Percentiles rank a stretch among this genome's conserved stretches.
Conservation (phyloP, 2,329 filamentous ascomycete species). For the Neonectria hederae region DNA sequence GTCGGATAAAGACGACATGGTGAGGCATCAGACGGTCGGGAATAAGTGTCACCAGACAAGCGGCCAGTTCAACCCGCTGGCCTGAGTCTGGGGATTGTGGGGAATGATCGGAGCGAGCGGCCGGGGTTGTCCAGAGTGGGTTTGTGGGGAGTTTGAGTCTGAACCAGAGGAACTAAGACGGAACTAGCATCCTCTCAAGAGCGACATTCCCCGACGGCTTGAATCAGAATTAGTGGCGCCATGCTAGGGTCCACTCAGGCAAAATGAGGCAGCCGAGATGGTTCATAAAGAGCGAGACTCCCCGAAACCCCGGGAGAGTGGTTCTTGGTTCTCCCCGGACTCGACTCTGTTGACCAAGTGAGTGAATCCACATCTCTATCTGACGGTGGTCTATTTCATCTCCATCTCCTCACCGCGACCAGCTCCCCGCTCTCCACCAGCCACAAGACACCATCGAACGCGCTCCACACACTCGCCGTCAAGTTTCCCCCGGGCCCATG, state of each 20-base stretch:
- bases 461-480: slow-evolving; percentile 8
- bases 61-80: slow-evolving; percentile 16
- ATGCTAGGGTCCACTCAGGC: slow-evolving; percentile 1
- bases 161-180: neutral
- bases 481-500: slow-evolving; percentile 3
- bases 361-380: neutral
- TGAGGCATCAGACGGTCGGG: slow-evolving; percentile 7
- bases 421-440: neutral
- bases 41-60: slow-evolving; percentile 23
- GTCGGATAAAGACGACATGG: slow-evolving; percentile 18
- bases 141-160: slow-evolving; percentile 15
- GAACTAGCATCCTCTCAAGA: neutral
- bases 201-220: slow-evolving; percentile 39
- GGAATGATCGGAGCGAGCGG: slow-evolving; percentile 23
- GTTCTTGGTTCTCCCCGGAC: neutral
- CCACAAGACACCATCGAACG: neutral
- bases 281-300: slow-evolving; percentile 35
- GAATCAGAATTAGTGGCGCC: slow-evolving; percentile 2
- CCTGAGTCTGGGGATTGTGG: slow-evolving; percentile 34
- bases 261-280: neutral
- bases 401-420: neutral
- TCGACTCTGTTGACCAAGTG: neutral
- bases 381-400: neutral
- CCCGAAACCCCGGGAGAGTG: slow-evolving; percentile 1
- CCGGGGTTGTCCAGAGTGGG: slow-evolving; percentile 16